phyloP scores from a whole-genome alignment of 371 early-diverging fungal species.

The Rozella allomycis region DNA sequence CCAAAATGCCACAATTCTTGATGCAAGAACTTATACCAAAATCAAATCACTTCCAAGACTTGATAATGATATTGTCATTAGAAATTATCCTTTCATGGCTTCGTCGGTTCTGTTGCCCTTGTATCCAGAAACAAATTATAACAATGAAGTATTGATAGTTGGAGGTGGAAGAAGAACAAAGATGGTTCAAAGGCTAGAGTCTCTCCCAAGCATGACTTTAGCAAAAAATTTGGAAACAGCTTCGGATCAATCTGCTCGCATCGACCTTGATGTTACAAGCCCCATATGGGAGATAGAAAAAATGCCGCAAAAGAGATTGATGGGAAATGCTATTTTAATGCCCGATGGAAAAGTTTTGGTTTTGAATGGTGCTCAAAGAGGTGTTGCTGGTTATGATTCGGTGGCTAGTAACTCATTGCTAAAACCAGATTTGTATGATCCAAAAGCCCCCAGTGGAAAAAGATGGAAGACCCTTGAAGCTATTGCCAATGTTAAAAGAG shows the following conservation, averaged over 20 bases:
- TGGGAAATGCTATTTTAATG: constrained; percentile 32
- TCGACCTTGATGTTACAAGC: constrained; percentile 18
- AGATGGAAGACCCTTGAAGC: constrained; percentile 12
- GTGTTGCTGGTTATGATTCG: constrained; percentile 27
- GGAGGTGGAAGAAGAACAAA: constrained; percentile 27
- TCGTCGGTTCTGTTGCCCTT: constrained; percentile 33
- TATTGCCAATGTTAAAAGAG: constrained; percentile 33
- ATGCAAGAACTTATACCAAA: too few relatives aligned
- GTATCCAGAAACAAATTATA: constrained; percentile 29
- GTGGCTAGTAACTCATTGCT: constrained; percentile 24
- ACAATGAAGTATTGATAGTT: constrained; percentile 31
- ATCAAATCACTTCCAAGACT: too few relatives aligned
- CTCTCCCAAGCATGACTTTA: too few relatives aligned
- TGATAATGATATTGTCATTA: too few relatives aligned
- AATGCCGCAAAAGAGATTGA: constrained; percentile 26
- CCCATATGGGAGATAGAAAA: constrained; percentile 35
- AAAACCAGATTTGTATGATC: constrained; percentile 32
- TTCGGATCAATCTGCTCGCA: constrained; percentile 31
- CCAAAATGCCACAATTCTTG: too few relatives aligned
- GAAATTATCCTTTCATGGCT: constrained; percentile 39
- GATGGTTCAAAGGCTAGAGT: too few relatives aligned
- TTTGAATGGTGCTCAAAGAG: constrained; percentile 37
- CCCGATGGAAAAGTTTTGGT: constrained; percentile 34
- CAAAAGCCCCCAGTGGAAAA: constrained; percentile 11
- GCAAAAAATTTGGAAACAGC: too few relatives aligned